Evolutionary conservation across 2,329 filamentous ascomycete genomes (phyloP), one percentile per base, ranked within the genome.

Genomic region (Fusarium papillatum): DNA sequence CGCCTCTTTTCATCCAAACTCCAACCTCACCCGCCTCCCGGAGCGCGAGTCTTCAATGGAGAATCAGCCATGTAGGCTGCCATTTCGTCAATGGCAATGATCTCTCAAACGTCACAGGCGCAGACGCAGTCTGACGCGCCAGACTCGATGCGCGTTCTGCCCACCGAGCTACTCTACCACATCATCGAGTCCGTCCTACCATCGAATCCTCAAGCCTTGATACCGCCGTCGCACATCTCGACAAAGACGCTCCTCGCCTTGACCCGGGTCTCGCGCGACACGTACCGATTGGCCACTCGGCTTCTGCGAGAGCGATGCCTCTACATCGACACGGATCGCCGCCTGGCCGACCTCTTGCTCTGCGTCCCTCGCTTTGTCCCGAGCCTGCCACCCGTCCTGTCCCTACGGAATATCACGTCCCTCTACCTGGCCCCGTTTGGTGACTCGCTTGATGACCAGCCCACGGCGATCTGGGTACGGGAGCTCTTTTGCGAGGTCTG

Each of bases 301-400:
- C 81, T 86, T 14, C 83, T 90, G n/a, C 84, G 84, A 57, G 79
- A 85, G 69, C 83, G 85, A 73, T 89, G 87, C 78, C 73, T 88
- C 41, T 85, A 86, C 73, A 80, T 90, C 46, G 84, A 87, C 62
- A 84, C 84, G 26, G 79, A 79, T 19, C 72, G 72, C 7, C 83
- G 84, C 24, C 82, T 87, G 17, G 78, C 79, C 7, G 64, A 79
- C 6, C 70, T 86, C 34, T 73, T 86, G 16, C 76, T 79, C 14
- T 83, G 82, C 68, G 73, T 88, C 65, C 77, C 81, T 70, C 81
- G 81, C 9, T 62, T 80, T 57, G 80, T 80, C 39, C 81, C 82
- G 10, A 77, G 70, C 22, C 71, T 84, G 17, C 80, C 83, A 11
- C 77, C 80, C 11, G 66, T 71, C 7, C 34, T 82, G 39, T 79